These are phyloP conservation scores for Tephrocybe sp. DNA, from an alignment of 768 basidiomycete species.

Conservation along the genomic window DNA sequence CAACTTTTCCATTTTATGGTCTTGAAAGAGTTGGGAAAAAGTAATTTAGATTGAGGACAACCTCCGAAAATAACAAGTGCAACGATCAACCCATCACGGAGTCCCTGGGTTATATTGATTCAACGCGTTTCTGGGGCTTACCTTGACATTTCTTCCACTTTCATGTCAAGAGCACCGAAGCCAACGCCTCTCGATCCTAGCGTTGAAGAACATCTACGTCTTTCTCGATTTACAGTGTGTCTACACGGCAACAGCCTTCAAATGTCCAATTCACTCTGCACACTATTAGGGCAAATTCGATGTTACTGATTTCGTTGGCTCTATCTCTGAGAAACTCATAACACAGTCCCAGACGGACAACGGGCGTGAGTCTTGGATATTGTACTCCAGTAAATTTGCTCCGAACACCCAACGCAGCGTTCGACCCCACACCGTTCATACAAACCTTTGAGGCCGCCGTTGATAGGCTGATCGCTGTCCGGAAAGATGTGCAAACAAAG, in stretches of 20 bases:
- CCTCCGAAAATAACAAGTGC: slow-evolving; percentile 15
- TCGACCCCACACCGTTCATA: slow-evolving; percentile 92
- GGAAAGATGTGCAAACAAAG: slow-evolving; percentile 86
- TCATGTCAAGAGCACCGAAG: slow-evolving; percentile 12
- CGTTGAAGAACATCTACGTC: slow-evolving; percentile 49
- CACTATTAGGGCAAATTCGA: slow-evolving; percentile 77
- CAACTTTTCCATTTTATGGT: slow-evolving; percentile 19
- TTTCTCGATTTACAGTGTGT: slow-evolving; percentile 54
- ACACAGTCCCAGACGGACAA: slow-evolving; percentile 77
- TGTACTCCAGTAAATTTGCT: background rate
- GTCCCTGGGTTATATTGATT: background rate
- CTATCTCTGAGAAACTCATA: slow-evolving; percentile 86
- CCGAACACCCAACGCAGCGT: slow-evolving; percentile 50
- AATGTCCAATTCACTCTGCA: slow-evolving; percentile 3
- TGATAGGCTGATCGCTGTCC: slow-evolving; percentile 80
- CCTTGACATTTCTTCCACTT: background rate
- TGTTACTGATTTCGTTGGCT: slow-evolving; percentile 84
- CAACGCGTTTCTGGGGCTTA: background rate
- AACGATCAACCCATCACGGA: slow-evolving; percentile 17
- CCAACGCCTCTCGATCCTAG: slow-evolving; percentile 42
- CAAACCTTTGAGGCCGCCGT: slow-evolving; percentile 88
- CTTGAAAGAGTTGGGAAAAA: slow-evolving; percentile 8
- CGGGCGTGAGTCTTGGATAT: slow-evolving; percentile 53
- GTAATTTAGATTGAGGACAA: background rate
- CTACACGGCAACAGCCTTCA: background rate